These are phyloP conservation scores for Hapsidospora chrysogenum DNA, from an alignment of 495 filamentous ascomycete species.

Conservation along the genomic window DNA sequence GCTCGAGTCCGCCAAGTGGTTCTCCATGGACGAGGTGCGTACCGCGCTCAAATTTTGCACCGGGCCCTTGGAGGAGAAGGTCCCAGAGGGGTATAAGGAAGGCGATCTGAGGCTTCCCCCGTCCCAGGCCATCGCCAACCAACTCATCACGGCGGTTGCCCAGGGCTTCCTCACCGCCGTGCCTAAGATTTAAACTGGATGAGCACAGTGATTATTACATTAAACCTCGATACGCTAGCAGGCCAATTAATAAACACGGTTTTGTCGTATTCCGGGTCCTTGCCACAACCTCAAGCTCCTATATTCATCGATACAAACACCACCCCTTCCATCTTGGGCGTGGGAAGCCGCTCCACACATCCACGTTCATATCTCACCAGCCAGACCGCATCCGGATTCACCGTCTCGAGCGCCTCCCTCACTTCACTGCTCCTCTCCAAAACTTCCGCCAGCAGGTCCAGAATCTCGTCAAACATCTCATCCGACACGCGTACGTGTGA, in stretches of 20 bases:
- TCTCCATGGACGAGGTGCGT: constrained; percentile 49
- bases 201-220: neutral
- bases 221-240: neutral
- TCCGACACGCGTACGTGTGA: constrained; percentile 40
- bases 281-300: neutral
- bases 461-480: constrained; percentile 50
- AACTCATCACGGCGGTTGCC: constrained; percentile 36
- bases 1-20: constrained; percentile 81
- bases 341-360: constrained; percentile 12
- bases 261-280: no score
- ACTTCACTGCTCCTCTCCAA: constrained; percentile 30
- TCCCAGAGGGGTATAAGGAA: constrained; percentile 51
- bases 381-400: constrained; percentile 64
- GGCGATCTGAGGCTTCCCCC: constrained; percentile 57
- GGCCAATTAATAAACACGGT: no score
- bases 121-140: constrained; percentile 64
- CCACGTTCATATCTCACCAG: constrained; percentile 31
- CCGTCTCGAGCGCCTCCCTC: constrained; percentile 32
- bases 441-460: constrained; percentile 38
- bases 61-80: constrained; percentile 46
- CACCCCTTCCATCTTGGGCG: constrained; percentile 23
- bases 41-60: constrained; percentile 43
- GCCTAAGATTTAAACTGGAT: constrained; percentile 19
- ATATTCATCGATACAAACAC: constrained; percentile 12
- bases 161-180: constrained; percentile 18